Base-by-base conservation (phyloP, 345 rosid genomes). In the Xanthoceras sorbifolium region DNA sequence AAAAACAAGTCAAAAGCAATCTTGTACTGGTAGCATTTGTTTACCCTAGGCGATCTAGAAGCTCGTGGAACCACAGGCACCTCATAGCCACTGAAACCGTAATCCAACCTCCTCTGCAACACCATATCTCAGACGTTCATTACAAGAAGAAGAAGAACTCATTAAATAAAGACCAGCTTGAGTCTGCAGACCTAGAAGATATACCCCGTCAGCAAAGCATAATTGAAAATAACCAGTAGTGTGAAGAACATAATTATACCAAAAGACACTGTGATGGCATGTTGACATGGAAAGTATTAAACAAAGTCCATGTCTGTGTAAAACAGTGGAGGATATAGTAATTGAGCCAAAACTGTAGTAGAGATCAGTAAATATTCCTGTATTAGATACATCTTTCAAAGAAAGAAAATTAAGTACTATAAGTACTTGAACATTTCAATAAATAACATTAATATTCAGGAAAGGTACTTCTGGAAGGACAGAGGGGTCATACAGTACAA, bases 81-180 rank as follows among this genome's bases (percentile, higher is more conserved):
- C 86, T 90, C 90, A 72, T 91, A 93, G 85, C 94, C 97, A 82
- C 81, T 88, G 85, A 96, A 90, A 84, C 97, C 99, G 81, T 92
- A 90, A 55, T 92, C 89, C 67, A 88, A 80, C 86, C 94, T 89
- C 89, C 84, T 92, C 69, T 85, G 90, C 87, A 91, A 81, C 88
- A 90, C 99, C 98, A 93, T 95, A 78, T 79, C 81, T 87, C 87
- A 69, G 55, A 74, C 34, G 65, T 25, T 71, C 81, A 74, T 77
- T 15, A 38, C 59, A 52, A 26, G 23, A 1, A 38, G 20, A 5
- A 71, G 62, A 36, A 12, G 48, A 68, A 73, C 11, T 74, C 78
- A 82, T 79, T 68, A 83, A 77, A 66, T 71, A 32, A 69, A 74
- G 25, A 55, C 25, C 54, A 46, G 63, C 26, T 63, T 67, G 67